Conservation (phyloP, 1,139 yeast genomes). For the Kodamaea sp. region DNA sequence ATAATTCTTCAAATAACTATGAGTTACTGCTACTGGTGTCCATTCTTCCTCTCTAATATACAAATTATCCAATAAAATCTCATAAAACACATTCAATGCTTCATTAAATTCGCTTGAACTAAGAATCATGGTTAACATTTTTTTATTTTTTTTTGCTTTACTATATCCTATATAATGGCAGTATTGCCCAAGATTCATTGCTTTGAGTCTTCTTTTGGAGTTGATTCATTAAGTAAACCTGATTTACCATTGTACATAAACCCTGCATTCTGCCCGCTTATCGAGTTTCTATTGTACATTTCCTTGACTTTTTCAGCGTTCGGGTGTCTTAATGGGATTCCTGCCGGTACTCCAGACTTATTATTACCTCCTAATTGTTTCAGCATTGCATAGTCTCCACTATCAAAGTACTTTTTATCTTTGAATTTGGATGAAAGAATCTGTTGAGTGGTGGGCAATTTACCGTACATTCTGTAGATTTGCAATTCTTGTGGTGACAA, state of each 20-base stretch:
- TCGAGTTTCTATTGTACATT: slow-evolving; percentile 43
- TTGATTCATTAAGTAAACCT: slow-evolving; percentile 42
- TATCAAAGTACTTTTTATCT: slow-evolving; percentile 92
- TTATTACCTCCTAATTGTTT: slow-evolving; percentile 44
- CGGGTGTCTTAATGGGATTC: slow-evolving; percentile 44
- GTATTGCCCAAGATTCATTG: too few relatives aligned
- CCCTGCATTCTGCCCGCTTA: slow-evolving; percentile 44
- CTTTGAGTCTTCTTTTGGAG: slow-evolving; percentile 21
- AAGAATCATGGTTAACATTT: not conserved
- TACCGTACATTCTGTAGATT: slow-evolving; percentile 79
- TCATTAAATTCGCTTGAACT: slow-evolving; percentile 1
- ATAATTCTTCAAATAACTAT: slow-evolving; percentile 2
- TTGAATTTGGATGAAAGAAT: slow-evolving; percentile 72
- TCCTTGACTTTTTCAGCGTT: slow-evolving; percentile 50
- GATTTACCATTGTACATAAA: slow-evolving; percentile 47
- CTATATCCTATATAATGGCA: too few relatives aligned
- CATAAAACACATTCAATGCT: not conserved
- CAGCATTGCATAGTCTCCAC: slow-evolving; percentile 96
- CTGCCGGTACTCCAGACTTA: slow-evolving; percentile 27
- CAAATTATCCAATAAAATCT: not conserved
- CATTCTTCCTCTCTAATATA: not conserved
- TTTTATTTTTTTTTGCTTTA: too few relatives aligned
- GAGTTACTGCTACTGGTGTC: not conserved
- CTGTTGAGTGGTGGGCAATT: slow-evolving; percentile 82
- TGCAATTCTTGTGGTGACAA: slow-evolving; percentile 66